Base-by-base conservation (phyloP, 148 eudicot genomes). In the Dysphania ambrosioides region DNA sequence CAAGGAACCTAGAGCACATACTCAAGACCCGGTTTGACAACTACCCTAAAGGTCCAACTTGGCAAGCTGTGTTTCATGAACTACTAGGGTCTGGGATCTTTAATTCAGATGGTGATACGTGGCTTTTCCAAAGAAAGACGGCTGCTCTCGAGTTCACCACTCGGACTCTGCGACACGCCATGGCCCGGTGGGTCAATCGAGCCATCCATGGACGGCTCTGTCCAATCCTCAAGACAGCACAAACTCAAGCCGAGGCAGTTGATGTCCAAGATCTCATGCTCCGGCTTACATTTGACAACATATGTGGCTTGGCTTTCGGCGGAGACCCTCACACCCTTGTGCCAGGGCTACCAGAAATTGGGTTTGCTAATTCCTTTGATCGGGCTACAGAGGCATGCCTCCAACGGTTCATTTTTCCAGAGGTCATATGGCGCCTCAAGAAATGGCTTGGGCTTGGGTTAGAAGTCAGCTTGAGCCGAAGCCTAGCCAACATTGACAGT, bases 131-230 rank as follows among this genome's bases (percentile, higher is more conserved):
- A 75, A 77, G 98, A 73, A 93, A 91, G 83, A 93, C 98, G 0
- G 97, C 97, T 24, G 98, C 98, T 0, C 88, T 93, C 11, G 98
- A 93, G 89, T 93, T 93, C 84, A 93, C 98, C 0, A 93, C 98
- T 2, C 81, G 98, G 42, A 93, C 97, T 1, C 86, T 93, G 18
- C 90, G 92, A 2, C 97, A 89, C 24, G 98, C 97, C 74, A 93
- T 93, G 98, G 98, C 88, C 58, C 76, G 93, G 72, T 93, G 98
- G 98, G 97, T 93, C 16, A 91, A 83, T 78, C 89, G 91, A 34
- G 89, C 98, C 72, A 91, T 93, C 56, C 70, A 83, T 41, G 49
- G 58, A 3, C 81, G 98, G 73, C 83, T 93, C 8, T 84, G 88
- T 36, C 98, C 94, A 4, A 80, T 93, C 8, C 78, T 93, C 0